These are phyloP conservation scores for Stephania yunnanensis DNA, from an alignment of 164 flowering plant genomes.

Conservation along the genomic window DNA sequence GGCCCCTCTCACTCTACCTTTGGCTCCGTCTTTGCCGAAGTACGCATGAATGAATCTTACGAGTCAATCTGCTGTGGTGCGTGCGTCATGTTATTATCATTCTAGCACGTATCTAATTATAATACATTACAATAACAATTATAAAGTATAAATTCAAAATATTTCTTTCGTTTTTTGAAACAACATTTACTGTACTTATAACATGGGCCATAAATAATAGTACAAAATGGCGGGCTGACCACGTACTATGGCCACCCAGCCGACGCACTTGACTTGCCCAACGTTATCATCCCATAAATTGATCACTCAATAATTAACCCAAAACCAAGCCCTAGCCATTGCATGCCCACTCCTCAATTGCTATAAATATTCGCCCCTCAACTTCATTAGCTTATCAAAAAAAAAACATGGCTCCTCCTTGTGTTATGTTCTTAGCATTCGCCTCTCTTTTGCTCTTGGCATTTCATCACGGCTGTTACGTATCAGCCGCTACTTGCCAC, in stretches of 20 bases:
- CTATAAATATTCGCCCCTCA: neutral
- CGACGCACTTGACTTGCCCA: neutral
- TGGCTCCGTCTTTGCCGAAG: too few species aligned
- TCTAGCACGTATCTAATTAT: too few species aligned
- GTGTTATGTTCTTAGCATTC: neutral
- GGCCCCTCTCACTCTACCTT: too few species aligned
- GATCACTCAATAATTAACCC: neutral
- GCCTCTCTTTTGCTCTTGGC: neutral
- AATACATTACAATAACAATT: too few species aligned
- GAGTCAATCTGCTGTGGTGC: too few species aligned
- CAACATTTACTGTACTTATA: too few species aligned
- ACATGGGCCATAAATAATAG: too few species aligned
- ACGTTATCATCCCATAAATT: neutral
- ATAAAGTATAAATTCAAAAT: too few species aligned
- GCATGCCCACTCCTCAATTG: neutral
- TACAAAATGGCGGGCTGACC: too few species aligned
- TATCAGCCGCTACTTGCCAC: conserved; percentile 31
- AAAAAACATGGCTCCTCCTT: neutral
- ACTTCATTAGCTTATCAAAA: neutral
- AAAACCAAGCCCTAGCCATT: neutral
- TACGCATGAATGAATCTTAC: too few species aligned
- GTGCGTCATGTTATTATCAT: too few species aligned
- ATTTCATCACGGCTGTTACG: neutral
- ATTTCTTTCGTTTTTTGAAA: too few species aligned
- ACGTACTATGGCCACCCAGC: neutral